Evolutionary conservation across 2,329 filamentous ascomycete species (phyloP), one percentile per base, ranked within the genome.

Genomic region (Neofusicoccum kwambonambiense): DNA sequence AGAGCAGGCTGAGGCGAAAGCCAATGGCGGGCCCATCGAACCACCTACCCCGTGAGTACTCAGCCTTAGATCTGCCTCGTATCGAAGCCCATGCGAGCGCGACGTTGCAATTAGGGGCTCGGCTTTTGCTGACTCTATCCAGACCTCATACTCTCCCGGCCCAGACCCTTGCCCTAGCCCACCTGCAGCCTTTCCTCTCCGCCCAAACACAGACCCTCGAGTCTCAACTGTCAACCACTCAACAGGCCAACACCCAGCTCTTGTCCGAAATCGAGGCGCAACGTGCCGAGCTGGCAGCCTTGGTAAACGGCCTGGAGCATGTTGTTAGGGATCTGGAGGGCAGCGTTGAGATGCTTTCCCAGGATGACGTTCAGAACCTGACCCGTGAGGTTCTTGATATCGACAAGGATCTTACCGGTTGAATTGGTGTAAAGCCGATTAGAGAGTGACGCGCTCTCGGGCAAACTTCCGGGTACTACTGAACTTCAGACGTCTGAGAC

Each of bases 141-240:
- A 87, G 85, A 39, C 84, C 85, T 17, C 87, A 89, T 74, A 86
- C 82, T 0, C 77, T 88, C 19, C 80, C 84, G 0, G 84, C 86
- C 0, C 77, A 82, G 34, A 81, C 84, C 54, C 77, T 89, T 11
- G 84, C 86, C 67, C 78, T 81, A 17, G 84, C 86, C n/a, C 85
- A 88, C 73, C 75, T 89, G 3, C 80, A 81, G 57, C 85, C 86
- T 0, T 84, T 85, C 65, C 76, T 89, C 57, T 76, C 80, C 49
- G 77, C 82, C 68, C 81, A 83, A 56, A 79, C 83, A 22, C 72
- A 75, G n/a, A 74, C 80, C 2, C 76, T 89, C 66, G 78, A 81
- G 62, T 68, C 73, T n/a, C 81, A 82, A 65, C 76, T 89, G 41
- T 76, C 81, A 60, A 73, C 74, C 22, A 80, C 83, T 3, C 81